Base-by-base conservation (phyloP, 768 basidiomycete genomes). In the Pulveroboletus frians region DNA sequence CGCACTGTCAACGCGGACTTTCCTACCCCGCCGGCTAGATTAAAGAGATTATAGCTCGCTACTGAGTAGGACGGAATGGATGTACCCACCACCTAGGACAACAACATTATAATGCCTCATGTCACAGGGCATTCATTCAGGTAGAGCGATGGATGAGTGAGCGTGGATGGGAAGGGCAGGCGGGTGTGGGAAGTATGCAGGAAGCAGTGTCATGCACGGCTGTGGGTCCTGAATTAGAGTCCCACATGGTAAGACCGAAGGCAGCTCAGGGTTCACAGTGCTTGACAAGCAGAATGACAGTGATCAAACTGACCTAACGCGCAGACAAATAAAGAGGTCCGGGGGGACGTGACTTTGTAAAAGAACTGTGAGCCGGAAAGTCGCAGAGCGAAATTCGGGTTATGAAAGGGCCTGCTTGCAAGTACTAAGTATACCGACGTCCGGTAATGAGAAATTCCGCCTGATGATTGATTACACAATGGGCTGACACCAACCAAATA, bases 1-100 rank as follows among this genome's bases (percentile, higher is more conserved):
- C 87, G 79, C 58, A 88, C 83, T 62, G 88, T 89, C 30, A 92
- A 73, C 11, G 90, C 88, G 21, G 88, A 91, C 69, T 92, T 92
- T 41, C 90, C 90, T 46, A 92, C 89, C 20, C 90, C 90, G 60
- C 90, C 90, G 61, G 88, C 88, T 90, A 49, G 46, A 43, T 53
- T 35, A 9, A 39, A 45, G 46, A 44, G 20, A 46, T 46, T 57
- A 46, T 35, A 43, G 8, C 10, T 39, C 29, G 40, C 11, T 15
- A 35, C 11, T 18, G 31, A 39, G n/a, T 21, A 51, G 45, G 14
- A 38, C 39, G 26, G 8, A 35, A 17, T n/a, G 14, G 34, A 55
- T 42, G 27, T 36, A 66, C 77, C 54, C 58, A 87, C 88, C 88
- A 59, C 88, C 88, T 44, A 91, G 81, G 39, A 91, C 85, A 50